Evolutionary conservation across 495 filamentous ascomycete genomes (phyloP).

Genomic region (Podospora didyma): DNA sequence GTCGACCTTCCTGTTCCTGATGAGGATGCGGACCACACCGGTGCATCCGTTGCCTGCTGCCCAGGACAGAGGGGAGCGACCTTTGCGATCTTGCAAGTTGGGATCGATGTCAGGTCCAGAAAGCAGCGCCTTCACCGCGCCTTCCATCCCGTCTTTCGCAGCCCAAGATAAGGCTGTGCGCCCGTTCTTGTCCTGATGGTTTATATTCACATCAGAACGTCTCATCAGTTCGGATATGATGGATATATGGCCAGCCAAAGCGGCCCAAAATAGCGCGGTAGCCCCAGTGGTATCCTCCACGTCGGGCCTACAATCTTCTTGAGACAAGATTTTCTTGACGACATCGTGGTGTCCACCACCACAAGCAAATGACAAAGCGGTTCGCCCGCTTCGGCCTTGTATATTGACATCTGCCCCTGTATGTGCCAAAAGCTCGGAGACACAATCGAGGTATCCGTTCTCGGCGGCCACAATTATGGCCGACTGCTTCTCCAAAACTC

Average conservation of each 20-base stretch:
- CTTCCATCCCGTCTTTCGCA: slow-evolving; percentile 9
- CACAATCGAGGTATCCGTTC: slow-evolving; percentile 11
- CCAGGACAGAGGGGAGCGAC: neutral
- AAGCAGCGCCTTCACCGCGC: slow-evolving; percentile 13
- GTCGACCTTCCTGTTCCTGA: neutral
- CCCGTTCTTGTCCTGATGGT: slow-evolving; percentile 15
- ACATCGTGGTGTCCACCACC: slow-evolving; percentile 10
- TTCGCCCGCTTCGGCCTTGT: slow-evolving; percentile 8
- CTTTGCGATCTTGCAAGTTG: neutral
- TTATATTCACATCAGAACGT: slow-evolving; percentile 2
- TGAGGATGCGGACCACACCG: neutral
- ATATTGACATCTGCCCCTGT: neutral
- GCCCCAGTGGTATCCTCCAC: neutral
- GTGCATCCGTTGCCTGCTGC: neutral
- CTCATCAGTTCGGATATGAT: slow-evolving; percentile 1
- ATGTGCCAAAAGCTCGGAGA: slow-evolving; percentile 4
- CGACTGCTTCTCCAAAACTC: slow-evolving; percentile 5
- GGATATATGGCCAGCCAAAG: slow-evolving; percentile 1
- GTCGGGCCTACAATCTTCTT: slow-evolving; percentile 3
- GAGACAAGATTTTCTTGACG: slow-evolving; percentile 1
- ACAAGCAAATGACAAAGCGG: slow-evolving; percentile 21
- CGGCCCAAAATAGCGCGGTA: slow-evolving; percentile 20
- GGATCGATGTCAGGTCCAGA: neutral
- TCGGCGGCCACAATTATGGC: slow-evolving; percentile 8
- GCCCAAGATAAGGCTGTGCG: slow-evolving; percentile 25